Percentiles rank a stretch among this genome's conserved stretches.
Conservation (phyloP, 2,329 filamentous ascomycete species). For the Phaeosphaeria sp. region DNA sequence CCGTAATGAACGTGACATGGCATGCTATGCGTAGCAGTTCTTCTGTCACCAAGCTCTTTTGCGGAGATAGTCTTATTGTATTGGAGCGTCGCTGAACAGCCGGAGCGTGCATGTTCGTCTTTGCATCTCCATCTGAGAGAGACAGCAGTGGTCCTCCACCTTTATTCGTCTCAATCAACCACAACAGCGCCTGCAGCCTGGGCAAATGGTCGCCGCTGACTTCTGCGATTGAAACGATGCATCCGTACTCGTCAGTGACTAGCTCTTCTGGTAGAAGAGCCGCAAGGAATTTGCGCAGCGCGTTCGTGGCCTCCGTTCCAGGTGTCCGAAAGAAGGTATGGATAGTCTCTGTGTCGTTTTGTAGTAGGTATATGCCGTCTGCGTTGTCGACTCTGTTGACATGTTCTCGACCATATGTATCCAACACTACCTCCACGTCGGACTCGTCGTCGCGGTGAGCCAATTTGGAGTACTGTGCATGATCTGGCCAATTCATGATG, state of each 20-base stretch:
- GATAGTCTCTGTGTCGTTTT: slow-evolving; percentile 11
- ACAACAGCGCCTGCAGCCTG: slow-evolving; percentile 14
- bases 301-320: slow-evolving; percentile 7
- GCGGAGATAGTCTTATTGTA: background rate
- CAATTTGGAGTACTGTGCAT: background rate
- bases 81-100: background rate
- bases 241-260: slow-evolving; percentile 11
- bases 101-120: background rate
- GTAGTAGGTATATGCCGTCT: slow-evolving; percentile 21
- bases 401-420: slow-evolving; percentile 1
- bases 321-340: slow-evolving; percentile 5
- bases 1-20: slow-evolving; percentile 5
- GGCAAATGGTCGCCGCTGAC: slow-evolving; percentile 6
- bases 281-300: slow-evolving; percentile 5
- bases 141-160: background rate
- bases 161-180: slow-evolving; percentile 1
- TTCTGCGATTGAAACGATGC: background rate
- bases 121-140: background rate
- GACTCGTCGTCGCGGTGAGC: background rate
- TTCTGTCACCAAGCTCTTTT: background rate
- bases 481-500: background rate
- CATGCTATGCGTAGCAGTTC: background rate
- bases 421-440: background rate
- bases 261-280: background rate
- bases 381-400: background rate